Base-by-base conservation (phyloP, 202 grass and related monocot species). In the Zizania palustris region DNA sequence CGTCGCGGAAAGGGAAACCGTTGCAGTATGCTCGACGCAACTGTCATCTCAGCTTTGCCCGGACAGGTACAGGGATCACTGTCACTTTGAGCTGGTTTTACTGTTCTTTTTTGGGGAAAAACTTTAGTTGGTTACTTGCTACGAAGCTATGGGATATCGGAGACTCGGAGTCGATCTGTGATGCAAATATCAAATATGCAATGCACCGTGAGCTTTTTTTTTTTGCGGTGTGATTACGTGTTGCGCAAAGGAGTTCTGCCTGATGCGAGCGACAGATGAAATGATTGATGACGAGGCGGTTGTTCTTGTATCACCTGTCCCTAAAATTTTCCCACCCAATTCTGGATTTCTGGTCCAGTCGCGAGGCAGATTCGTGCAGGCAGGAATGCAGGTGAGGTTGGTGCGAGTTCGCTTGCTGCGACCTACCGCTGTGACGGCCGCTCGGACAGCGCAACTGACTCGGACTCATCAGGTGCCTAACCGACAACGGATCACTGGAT, bases 361-460 rank as follows among this genome's bases (percentile, higher is more conserved):
- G 4, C 19, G 7, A 4, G 59, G 82, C 57, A 82, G 59, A 64
- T 21, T 70, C 45, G 19, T 19, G 61, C 60, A 46, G 34, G 18
- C 74, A n/a, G n/a, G n/a, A n/a, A n/a, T n/a, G n/a, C n/a, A 37
- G 15, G 64, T n/a, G 45, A 37, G 69, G 65, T 39, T 51, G 81
- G 75, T 44, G 48, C 63, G 46, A 48, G 8, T 39, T 55, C 41
- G 38, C 12, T 14, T 40, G 59, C 59, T 12, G 66, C 48, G 28
- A 80, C 80, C 85, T 80, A 80, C 75, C 67, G 42, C 60, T 3
- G n/a, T n/a, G 56, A 59, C 61, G 46, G 60, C 55, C 3, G 15
- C 42, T 34, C 21, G 48, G 16, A 57, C 15, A 21, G 42, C 11
- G 16, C 7, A n/a, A 71, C n/a, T 46, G 4, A 70, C 53, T 73